Evolutionary conservation across 306 rosid species (phyloP), one percentile per base, ranked within the genome.

Genomic region (Carpinus viminea): DNA sequence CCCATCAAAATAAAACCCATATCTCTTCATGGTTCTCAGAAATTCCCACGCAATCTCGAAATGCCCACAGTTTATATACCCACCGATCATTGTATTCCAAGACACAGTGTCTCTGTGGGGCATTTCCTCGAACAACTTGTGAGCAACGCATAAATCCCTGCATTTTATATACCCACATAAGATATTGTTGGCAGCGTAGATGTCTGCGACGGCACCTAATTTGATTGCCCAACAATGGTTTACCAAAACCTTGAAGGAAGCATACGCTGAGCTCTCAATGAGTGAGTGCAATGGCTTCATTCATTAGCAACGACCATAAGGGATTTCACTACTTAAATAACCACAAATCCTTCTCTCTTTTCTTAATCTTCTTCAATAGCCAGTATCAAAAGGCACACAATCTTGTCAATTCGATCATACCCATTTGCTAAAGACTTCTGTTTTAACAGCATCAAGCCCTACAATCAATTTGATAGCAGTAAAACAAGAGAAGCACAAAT

Each of bases 31-130:
- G 76, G 48, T 24, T 47, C 77, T 80, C 13, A 90, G 80, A 70
- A 87, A 15, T 24, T 79, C 71, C 83, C 90, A 89, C 0, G 93
- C 81, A 38, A 60, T 28, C 54, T 86, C 82, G 43, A 79, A 38
- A 79, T 84, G 34, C 1, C 85, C 86, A 17, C 59, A 79, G 75
- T 87, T 88, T 7, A 83, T 83, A 10, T 82, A 46, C 52, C 92
- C 94, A 0, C 93, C 72, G 50, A 94, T 80, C 78, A 92, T 18
- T n/a, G 94, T 85, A 45, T 94, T 94, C 98, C 98, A 94, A 64
- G 96, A 92, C 41, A 92, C 93, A 0, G 86, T 76, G 72, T 94
- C 96, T 80, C 86, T 80, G 12, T 83, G 87, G 20, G 85, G 78
- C 91, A 92, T 90, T 84, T 79, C 88, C 13, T 87, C 90, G 71